A percentile compares a stretch with the other conserved stretches of the same genome.
Conservation (phyloP, 164 flowering plant species). For the Vitis rotundifolia region DNA sequence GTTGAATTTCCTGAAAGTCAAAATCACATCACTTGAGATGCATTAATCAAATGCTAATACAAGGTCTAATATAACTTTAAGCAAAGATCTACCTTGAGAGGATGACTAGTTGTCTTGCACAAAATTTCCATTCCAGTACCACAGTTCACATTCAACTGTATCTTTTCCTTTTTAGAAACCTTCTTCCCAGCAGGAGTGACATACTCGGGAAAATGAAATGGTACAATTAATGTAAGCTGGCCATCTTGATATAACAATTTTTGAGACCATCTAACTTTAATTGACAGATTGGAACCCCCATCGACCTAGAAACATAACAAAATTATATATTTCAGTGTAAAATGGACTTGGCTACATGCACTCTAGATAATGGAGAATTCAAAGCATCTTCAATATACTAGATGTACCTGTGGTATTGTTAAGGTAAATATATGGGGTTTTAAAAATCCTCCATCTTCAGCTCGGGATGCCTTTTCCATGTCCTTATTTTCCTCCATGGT, state of each 20-base stretch:
- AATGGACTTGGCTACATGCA: not conserved
- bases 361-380: not conserved
- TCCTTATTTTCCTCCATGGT: slow-evolving; percentile 36
- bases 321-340: not conserved
- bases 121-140: slow-evolving; percentile 62
- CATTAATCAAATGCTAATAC: not conserved
- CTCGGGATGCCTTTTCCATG: slow-evolving; percentile 29
- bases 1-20: slow-evolving; percentile 54
- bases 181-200: slow-evolving; percentile 74
- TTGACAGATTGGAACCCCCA: slow-evolving; percentile 80
- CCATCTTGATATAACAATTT: slow-evolving; percentile 50
- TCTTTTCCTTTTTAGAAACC: slow-evolving; percentile 66
- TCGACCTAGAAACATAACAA: slow-evolving; percentile 54
- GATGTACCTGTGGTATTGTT: slow-evolving; percentile 64
- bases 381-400: not conserved
- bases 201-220: slow-evolving; percentile 78
- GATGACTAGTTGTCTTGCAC: slow-evolving; percentile 71
- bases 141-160: slow-evolving; percentile 61
- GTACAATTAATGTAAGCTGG: slow-evolving; percentile 58
- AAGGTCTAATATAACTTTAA: not conserved
- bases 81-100: slow-evolving; percentile 61
- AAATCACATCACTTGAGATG: slow-evolving; percentile 1
- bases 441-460: slow-evolving; percentile 58
- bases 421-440: slow-evolving; percentile 66
- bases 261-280: slow-evolving; percentile 78